Evolutionary conservation across 1,284 basidiomycete species (phyloP), one percentile per base, ranked within the genome.

Genomic region (Apiotrichum sp.): DNA sequence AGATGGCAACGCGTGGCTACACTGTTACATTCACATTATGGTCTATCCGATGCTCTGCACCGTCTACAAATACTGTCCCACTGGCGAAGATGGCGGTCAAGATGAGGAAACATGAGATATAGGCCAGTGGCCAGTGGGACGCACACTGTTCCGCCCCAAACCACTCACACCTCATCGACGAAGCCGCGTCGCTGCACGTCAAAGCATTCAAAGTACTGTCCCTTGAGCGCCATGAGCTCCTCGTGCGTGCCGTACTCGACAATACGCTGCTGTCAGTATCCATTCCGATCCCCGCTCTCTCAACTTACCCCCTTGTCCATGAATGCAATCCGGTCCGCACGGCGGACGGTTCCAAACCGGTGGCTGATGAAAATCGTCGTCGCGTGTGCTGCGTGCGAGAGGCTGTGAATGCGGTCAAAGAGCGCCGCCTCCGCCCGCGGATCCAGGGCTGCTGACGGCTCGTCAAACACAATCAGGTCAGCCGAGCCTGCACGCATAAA

Each of bases 301-400:
- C 62, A 11, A 53, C 52, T 53, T 39, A 54, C 56, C 10, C 58
- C 59, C 11, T 44, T n/a, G 3, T 52, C 59, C 33, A 57, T 33
- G 32, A 60, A 88, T 43, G 87, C 88, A 62, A 90, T 84, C 52
- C 68, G 47, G 52, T 67, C 67, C 8, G 66, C 68, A 36, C 59
- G 54, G n/a, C 61, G 57, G 4, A 66, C 63, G 5, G 58, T 63
- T 6, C 46, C 48, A 59, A 91, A 81, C 59, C 87, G 82, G 76
- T 91, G 89, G 4, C 88, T 89, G 68, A 91, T 87, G 74, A 87
- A 90, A 39, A 91, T 82, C 56, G 88, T 84, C 2, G 87, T 88
- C 72, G 86, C 40, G 75, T 80, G 49, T 6, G 33, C 49, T 6
- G 6, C 6, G 16, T 52, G 11, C 3, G 66, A 66, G n/a, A 73